phyloP scores from a whole-genome alignment of 352 stramenopile genomes.

The Globisporangium iwayamae region DNA sequence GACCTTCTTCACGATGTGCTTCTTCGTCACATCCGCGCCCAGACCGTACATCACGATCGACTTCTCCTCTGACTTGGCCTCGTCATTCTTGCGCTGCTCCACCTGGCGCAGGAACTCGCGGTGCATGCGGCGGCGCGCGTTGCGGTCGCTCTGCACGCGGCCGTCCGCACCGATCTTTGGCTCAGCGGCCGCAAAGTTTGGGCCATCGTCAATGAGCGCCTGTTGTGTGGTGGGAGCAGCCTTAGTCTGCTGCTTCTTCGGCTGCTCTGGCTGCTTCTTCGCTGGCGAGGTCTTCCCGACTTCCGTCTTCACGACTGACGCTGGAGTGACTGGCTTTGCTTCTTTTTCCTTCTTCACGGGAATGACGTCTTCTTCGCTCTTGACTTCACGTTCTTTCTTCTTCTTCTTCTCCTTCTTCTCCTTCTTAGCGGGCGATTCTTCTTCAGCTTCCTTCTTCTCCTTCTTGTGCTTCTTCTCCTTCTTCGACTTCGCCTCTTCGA shows the following conservation, averaged over 20 bases:
- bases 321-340: background rate
- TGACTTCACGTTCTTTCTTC: constrained; percentile 15
- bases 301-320: background rate
- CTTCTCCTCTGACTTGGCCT: constrained; percentile 52
- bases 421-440: constrained; percentile 12
- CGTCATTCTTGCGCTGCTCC: constrained; percentile 54
- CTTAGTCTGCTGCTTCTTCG: constrained; percentile 4
- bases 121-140: constrained; percentile 69
- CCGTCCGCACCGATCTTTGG: constrained; percentile 16
- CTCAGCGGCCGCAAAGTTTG: constrained; percentile 12
- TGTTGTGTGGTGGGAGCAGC: constrained; percentile 8
- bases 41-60: constrained; percentile 76
- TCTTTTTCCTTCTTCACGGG: constrained; percentile 19
- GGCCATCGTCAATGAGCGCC: constrained; percentile 11
- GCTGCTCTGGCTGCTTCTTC: constrained; percentile 6
- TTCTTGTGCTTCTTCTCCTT: constrained; percentile 27
- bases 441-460: constrained; percentile 20
- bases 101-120: constrained; percentile 75
- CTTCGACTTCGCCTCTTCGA: constrained; percentile 16
- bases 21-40: constrained; percentile 63
- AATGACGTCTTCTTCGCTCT: constrained; percentile 13
- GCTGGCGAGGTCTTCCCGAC: background rate
- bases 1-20: constrained; percentile 76
- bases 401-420: constrained; percentile 20
- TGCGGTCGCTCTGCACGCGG: constrained; percentile 74